Evolutionary conservation across 2,329 filamentous ascomycete species (phyloP), one percentile per base, ranked within the genome.

Genomic region (Lasiodiplodia citricola): DNA sequence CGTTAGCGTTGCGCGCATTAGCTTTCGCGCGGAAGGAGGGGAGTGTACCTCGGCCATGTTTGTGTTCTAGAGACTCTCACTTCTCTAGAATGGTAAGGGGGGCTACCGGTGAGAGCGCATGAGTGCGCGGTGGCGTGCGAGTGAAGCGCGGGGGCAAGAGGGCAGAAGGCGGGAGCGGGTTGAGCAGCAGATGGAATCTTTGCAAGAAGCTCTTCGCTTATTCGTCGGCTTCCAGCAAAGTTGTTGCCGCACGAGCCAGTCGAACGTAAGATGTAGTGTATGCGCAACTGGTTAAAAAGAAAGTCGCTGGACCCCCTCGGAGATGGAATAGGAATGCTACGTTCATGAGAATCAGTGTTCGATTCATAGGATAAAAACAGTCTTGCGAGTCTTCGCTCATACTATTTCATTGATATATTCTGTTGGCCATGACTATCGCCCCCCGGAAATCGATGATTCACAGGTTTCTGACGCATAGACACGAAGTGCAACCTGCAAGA

Each of bases 31-130:
- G 31, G n/a, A 35, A 35, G 21, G n/a, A 28, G 21, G 6, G 21
- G n/a, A 58, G 38, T 31, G 10, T 47, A 66, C 68, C 44, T 69
- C 62, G 18, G 68, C 54, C 68, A 69, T 69, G 54, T 31, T 54
- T 44, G 11, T 7, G 50, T 68, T 68, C 67, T 68, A 68, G 67
- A 68, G 67, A 60, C 67, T 68, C 67, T 65, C 67, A 68, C 67
- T 68, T 67, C 67, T 68, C 60, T 68, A 65, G 67, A 68, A 64
- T 51, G 21, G 57, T 41, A 21, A 60, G 57, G 23, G 25, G 50
- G 55, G 57, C 66, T 68, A 68, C 66, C 66, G 66, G 57, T 6
- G 47, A 11, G 37, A 44, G 66, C 23, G 57, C 66, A 68, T 68
- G 57, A 18, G 66, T 51, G 66, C 65, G 65, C 65, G 25, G 47